Evolutionary conservation across 208 protist genomes (phyloP).

Genomic region (Trypanosoma lewisi): DNA sequence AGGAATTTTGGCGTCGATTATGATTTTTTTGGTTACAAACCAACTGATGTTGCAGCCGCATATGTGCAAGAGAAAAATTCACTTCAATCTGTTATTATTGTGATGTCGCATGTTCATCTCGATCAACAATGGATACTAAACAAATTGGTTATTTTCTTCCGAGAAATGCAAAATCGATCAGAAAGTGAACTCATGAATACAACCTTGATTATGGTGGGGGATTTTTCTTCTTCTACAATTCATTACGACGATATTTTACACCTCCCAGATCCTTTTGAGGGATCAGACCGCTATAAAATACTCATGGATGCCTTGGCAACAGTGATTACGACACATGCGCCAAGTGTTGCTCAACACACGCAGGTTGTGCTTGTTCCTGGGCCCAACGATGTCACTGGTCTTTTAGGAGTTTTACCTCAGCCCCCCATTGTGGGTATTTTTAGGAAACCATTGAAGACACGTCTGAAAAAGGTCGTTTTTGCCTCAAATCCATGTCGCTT

Average conservation of each 20-base stretch:
- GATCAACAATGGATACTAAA: constrained; percentile 62
- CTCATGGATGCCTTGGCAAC: constrained; percentile 56
- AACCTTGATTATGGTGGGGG: constrained; percentile 77
- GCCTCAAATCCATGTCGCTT: constrained; percentile 84
- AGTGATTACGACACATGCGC: constrained; percentile 61
- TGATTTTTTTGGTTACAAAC: constrained; percentile 76
- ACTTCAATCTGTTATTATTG: constrained; percentile 69
- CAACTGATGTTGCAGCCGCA: constrained; percentile 42
- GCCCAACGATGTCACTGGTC: constrained; percentile 52
- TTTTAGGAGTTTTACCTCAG: constrained; percentile 79
- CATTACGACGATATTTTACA: constrained; percentile 78
- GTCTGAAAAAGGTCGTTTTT: constrained; percentile 63
- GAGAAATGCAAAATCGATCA: constrained; percentile 76
- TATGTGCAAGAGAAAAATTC: constrained; percentile 57
- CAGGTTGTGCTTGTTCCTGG: constrained; percentile 85
- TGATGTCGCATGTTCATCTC: constrained; percentile 82
- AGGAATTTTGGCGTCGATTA: constrained; percentile 40
- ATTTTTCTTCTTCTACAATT: constrained; percentile 72
- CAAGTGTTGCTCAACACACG: constrained; percentile 67
- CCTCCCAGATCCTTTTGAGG: constrained; percentile 66
- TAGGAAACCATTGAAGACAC: constrained; percentile 43
- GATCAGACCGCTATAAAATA: constrained; percentile 40
- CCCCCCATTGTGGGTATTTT: constrained; percentile 58
- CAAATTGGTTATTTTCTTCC: constrained; percentile 64
- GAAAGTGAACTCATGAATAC: constrained; percentile 75